Percentiles rank a stretch among this genome's conserved stretches.
phyloP scores from a whole-genome alignment of 371 early-diverging fungal genomes.

The Globomyces sp. region DNA sequence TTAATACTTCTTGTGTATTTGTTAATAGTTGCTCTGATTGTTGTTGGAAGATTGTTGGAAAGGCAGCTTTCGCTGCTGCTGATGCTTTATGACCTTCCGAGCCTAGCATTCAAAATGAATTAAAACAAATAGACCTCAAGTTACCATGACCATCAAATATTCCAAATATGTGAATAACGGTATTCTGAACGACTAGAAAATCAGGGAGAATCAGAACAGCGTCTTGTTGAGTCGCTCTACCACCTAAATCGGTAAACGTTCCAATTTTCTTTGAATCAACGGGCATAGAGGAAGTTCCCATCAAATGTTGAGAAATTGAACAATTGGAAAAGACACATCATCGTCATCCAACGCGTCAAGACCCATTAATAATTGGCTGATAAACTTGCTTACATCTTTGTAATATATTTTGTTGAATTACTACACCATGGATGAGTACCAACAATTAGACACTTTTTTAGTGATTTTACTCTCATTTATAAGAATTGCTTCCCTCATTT shows the following conservation, averaged over 20 bases:
- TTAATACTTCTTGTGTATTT: constrained; percentile 35
- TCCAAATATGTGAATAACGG: constrained; percentile 33
- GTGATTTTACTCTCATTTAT: no score
- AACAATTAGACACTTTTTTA: no score
- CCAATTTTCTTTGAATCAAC: constrained; percentile 13
- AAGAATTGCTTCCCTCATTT: no score
- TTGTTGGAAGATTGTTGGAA: constrained; percentile 30
- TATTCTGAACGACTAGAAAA: constrained; percentile 24
- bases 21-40: constrained; percentile 17
- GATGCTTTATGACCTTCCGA: constrained; percentile 45
- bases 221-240: constrained; percentile 49
- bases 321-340: no score
- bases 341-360: no score
- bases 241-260: constrained; percentile 36
- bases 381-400: no score
- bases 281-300: constrained; percentile 6
- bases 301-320: constrained; percentile 3
- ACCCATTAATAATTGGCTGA: no score
- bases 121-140: no score
- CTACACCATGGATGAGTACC: no score
- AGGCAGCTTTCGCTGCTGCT: constrained; percentile 23
- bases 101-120: constrained; percentile 8
- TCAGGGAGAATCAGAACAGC: constrained; percentile 32
- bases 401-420: no score
- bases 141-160: constrained; percentile 56